Base-by-base conservation (phyloP, 169 alveolate species). In the Plasmodium fragile region DNA sequence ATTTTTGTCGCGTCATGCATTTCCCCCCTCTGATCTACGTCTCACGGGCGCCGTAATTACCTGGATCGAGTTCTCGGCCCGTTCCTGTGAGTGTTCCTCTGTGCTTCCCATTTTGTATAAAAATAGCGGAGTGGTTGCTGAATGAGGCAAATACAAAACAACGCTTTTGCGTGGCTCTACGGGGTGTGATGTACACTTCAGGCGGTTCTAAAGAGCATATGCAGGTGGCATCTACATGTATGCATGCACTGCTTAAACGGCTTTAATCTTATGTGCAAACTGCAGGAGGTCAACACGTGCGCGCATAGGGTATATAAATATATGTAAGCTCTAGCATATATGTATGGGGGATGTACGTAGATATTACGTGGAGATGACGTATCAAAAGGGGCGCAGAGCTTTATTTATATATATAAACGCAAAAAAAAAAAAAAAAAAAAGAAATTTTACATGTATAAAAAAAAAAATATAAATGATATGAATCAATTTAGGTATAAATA, bases 41-140 rank as follows among this genome's bases (percentile, higher is more conserved):
- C 30, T 1, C 18, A 65, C 1, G 39, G 30, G 30, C 36, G 30
- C 36, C 10, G 30, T 65, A 6, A 28, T 84, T 87, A 90, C 94
- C 77, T 90, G 94, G 22, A 90, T 90, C 4, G 94, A 78, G 34
- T 90, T 90, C 82, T 90, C 94, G 81, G 94, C 82, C 34, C 94
- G 81, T 90, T 90, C 94, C 55, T 90, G 92, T 28, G 93, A 77
- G 36, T 43, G 49, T 52, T 90, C 94, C 73, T 90, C 94, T n/a
- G 75, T 80, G 72, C 92, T 90, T 73, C 59, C 83, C 94, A 90
- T 90, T 80, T 90, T 87, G 36, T 8, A 65, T 65, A 65, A 22
- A 18, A 22, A 18, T 65, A 4, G 2, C 13, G 36, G 36, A n/a
- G 30, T 22, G 6, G 41, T 18, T 65, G 6, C 8, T 65, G 4